Evolutionary conservation across 2,329 filamentous ascomycete genomes (phyloP), one percentile per base, ranked within the genome.

Genomic region (Tolypocladium paradoxum): DNA sequence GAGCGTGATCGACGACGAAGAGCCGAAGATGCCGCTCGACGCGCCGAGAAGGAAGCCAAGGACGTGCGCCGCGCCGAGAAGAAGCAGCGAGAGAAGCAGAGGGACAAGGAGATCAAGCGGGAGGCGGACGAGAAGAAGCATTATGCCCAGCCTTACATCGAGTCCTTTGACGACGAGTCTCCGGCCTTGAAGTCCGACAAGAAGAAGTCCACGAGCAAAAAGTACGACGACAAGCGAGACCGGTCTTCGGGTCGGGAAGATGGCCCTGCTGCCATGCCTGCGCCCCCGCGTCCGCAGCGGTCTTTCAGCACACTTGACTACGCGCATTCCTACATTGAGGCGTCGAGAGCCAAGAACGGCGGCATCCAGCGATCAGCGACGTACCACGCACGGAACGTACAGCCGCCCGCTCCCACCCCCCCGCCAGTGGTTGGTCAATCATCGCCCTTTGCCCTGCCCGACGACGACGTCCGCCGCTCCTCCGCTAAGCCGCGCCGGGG

Each of bases 121-220:
- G 67, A 69, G 2, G 53, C 62, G 0, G 70, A 72, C 49, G 68
- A 70, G 16, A 73, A 72, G 63, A 68, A 65, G 59, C 62, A 62
- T 47, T 57, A 62, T 57, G 55, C 54, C 52, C 70, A 66, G 31
- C 61, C 64, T 6, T 71, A 71, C 38, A 64, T 68, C n/a, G 70
- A 72, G 54, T 54, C 58, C 1, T 65, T 61, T 16, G 65, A 68
- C 1, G 68, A 68, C 1, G 68, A 70, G 1, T 55, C 57, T 14
- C 54, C 55, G 2, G 24, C 50, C 3, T 49, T 59, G 51, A 66
- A 64, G 57, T 58, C 64, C 0, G 67, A 70, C 43, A 69, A 70
- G 63, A 73, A 73, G 60, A 71, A 70, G 59, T 65, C 64, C 22
- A 62, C 58, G 47, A 68, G 64, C 59, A 72, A 68, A 56, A 71